Base-by-base conservation (phyloP, 2,329 filamentous ascomycete species). In the Aspergillus oerlinghausenensis region DNA sequence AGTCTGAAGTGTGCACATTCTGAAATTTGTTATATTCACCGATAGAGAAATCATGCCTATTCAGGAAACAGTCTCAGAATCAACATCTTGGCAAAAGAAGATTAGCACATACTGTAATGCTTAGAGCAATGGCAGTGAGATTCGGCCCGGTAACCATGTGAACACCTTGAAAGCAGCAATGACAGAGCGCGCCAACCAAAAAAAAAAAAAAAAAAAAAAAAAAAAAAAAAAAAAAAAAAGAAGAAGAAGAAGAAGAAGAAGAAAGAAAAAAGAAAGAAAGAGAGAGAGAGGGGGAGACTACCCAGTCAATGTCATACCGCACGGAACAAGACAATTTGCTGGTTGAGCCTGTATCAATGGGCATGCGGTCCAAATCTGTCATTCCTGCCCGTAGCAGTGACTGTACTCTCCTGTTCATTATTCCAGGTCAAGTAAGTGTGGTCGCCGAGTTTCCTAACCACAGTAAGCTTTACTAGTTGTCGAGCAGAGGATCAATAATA, bases 401-500 rank as follows among this genome's bases (percentile, higher is more conserved):
- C 83, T 49, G 83, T 81, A 58, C 77, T 80, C 7, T 83, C 79
- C 58, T 84, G 78, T 49, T 89, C 86, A 60, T 86, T 88, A 73
- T 97, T 97, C 94, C 94, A 99, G 25, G 90, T 94, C 50, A 99
- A 83, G 73, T 99, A 97, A 8, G 92, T 97, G 75, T 97, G 94
- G 73, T 99, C 94, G 60, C 94, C 94, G 45, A 99, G 84, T 88
- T 97, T 99, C 69, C 94, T 93, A 64, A 51, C 62, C n/a, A 21
- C 52, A 26, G 28, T 62, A 52, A 55, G 56, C 32, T 50, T 48
- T 17, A 32, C 10, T n/a, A 6, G 19, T n/a, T 19, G 21, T 45
- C 21, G 42, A 21, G 1, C 23, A n/a, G 7, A 8, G 19, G 4
- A 25, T 23, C n/a, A 49, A 14, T 17, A 49, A 23, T 3, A 23